Evolutionary conservation across 345 rosid genomes (phyloP), one percentile per base, ranked within the genome.

Genomic region (Turnera subulata): DNA sequence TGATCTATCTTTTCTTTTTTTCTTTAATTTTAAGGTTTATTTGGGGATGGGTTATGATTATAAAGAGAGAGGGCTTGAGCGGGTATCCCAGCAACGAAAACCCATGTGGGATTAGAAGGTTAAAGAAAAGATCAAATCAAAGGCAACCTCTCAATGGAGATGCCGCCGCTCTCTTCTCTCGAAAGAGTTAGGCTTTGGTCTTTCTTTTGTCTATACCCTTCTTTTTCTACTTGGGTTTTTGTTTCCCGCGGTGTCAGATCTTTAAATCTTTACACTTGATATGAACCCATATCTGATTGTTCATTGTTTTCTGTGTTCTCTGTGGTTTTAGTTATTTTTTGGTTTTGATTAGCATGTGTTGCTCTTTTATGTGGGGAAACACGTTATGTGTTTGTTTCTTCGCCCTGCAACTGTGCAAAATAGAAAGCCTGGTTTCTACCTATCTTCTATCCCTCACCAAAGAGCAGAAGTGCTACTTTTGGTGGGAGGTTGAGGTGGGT

Each of bases 51-150:
- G 82, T 76, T 26, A 38, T 82, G 84, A 77, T 82, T 77, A 65
- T 32, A 74, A 65, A 58, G 84, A 79, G 87, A 79, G 87, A 79
- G 82, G 75, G 77, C 82, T 76, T 23, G 78, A 82, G 82, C 73
- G 80, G 80, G 80, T 62, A 21, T 58, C 46, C 35, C 22, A 32
- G 19, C 24, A 23, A 22, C 1, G 21, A 51, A 60, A 51, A 26
- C 70, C 57, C 63, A 17, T 1, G 21, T 51, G 32, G 50, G 55
- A 54, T 59, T 53, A 17, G 39, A 21, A 46, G 13, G 37, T 49
- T 13, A 23, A 51, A 59, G 8, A 8, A 47, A 19, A 1, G 56
- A 32, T 15, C 5, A 40, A 50, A 29, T 25, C 6, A 16, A 49
- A 37, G 49, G 11, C 23, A 39, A n/a, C n/a, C n/a, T n/a, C n/a